Conservation (phyloP, 768 basidiomycete species). For the Botryobasidium botryosum region DNA sequence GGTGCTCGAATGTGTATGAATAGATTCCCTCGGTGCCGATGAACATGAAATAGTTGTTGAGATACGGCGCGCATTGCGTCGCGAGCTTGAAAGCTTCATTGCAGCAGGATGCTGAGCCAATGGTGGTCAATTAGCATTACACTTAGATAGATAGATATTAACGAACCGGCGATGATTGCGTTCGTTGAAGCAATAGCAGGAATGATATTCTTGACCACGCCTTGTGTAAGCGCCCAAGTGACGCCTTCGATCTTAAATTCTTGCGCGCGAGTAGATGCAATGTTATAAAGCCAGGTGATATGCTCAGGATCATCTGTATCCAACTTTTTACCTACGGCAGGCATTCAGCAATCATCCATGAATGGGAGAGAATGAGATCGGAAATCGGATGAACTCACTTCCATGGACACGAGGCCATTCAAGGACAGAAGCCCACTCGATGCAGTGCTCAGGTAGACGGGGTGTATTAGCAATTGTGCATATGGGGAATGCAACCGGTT, state of each 20-base stretch:
- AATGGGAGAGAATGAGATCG: not conserved
- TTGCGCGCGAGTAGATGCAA: constrained; percentile 66
- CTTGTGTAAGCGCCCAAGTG: constrained; percentile 93
- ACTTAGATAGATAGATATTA: not conserved
- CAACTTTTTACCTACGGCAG: constrained; percentile 65
- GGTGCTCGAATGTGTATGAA: constrained; percentile 93
- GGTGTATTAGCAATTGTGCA: constrained; percentile 99
- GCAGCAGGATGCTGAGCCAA: constrained; percentile 68
- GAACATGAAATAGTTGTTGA: constrained; percentile 98
- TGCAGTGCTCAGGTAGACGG: constrained; percentile 93
- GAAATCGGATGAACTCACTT: constrained; percentile 31
- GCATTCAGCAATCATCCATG: not conserved
- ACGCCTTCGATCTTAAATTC: constrained; percentile 98
- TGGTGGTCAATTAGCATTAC: not conserved
- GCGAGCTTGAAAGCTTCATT: constrained; percentile 99
- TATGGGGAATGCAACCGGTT: constrained; percentile 91
- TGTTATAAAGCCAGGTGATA: constrained; percentile 79
- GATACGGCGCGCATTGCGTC: constrained; percentile 81
- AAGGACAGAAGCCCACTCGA: constrained; percentile 97
- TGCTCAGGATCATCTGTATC: constrained; percentile 97
- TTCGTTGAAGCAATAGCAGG: constrained; percentile 98
- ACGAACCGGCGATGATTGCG: constrained; percentile 84
- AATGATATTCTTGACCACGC: constrained; percentile 98
- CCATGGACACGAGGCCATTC: constrained; percentile 94
- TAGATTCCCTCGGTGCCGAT: constrained; percentile 94